A percentile compares a stretch with the other conserved stretches of the same genome.
These are phyloP conservation scores for Acacia confusa DNA, from an alignment of 306 rosid genomes.

Conservation along the genomic window DNA sequence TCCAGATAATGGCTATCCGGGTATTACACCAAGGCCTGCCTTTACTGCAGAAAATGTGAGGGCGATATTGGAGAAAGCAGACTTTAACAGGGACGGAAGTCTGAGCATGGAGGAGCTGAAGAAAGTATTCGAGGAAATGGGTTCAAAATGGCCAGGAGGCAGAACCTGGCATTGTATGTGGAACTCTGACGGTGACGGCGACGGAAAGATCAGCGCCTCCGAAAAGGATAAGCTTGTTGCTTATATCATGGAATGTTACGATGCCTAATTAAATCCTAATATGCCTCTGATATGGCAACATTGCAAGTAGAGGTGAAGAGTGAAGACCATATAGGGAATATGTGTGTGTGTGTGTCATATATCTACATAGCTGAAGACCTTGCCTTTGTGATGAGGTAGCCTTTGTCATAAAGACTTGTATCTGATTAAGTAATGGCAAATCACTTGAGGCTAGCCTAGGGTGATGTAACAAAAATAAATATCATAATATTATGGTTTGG, in stretches of 20 bases:
- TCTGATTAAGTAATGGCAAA: no score
- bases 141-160: background rate
- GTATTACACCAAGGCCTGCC: no score
- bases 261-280: background rate
- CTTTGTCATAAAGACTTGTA: no score
- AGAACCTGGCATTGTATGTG: background rate
- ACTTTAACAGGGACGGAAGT: background rate
- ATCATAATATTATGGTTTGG: no score
- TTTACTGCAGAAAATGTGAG: background rate
- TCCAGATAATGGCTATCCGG: no score
- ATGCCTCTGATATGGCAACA: background rate
- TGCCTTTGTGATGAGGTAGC: background rate
- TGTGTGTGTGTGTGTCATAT: no score
- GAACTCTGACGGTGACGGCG: background rate
- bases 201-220: background rate
- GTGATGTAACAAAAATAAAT: no score
- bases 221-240: background rate
- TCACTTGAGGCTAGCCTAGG: no score
- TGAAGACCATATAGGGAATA: background rate
- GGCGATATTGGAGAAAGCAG: background rate
- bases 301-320: background rate
- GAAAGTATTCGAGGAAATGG: background rate
- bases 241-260: background rate
- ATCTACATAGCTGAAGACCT: background rate
- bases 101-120: slow-evolving; percentile 8